Evolutionary conservation across 495 filamentous ascomycete genomes (phyloP).

Genomic region (Glonium stellatum): DNA sequence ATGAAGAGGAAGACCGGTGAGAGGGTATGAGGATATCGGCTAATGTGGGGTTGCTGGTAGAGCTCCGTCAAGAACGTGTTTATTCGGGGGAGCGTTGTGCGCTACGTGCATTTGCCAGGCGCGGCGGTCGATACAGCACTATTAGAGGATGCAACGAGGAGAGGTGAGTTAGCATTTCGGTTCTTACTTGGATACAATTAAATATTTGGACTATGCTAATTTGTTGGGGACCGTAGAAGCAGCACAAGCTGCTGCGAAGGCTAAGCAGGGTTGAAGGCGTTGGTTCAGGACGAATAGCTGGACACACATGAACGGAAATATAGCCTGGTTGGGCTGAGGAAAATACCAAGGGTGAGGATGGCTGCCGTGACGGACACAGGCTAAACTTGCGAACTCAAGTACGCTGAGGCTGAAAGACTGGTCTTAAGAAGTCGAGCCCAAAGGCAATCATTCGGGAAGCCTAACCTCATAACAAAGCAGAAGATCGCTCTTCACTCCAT

Average conservation of each 20-base stretch:
- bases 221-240: background rate
- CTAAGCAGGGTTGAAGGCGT: background rate
- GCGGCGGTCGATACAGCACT: slow-evolving; percentile 80
- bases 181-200: background rate
- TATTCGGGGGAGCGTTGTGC: slow-evolving; percentile 90
- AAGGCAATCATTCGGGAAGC: too few species aligned
- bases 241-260: background rate
- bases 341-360: background rate
- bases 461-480: background rate
- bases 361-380: too few species aligned
- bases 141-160: slow-evolving; percentile 90
- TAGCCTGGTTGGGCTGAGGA: background rate
- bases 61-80: slow-evolving; percentile 97
- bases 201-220: background rate
- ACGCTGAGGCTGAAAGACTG: too few species aligned
- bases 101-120: slow-evolving; percentile 90
- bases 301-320: background rate
- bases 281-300: background rate
- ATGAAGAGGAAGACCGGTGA: background rate
- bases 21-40: background rate
- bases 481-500: background rate
- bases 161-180: slow-evolving; percentile 41
- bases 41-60: slow-evolving; percentile 30
- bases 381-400: too few species aligned
- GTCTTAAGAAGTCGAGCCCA: too few species aligned